These are phyloP conservation scores for Botrytis medusae DNA, from an alignment of 2,329 filamentous ascomycete genomes.

Conservation along the genomic window DNA sequence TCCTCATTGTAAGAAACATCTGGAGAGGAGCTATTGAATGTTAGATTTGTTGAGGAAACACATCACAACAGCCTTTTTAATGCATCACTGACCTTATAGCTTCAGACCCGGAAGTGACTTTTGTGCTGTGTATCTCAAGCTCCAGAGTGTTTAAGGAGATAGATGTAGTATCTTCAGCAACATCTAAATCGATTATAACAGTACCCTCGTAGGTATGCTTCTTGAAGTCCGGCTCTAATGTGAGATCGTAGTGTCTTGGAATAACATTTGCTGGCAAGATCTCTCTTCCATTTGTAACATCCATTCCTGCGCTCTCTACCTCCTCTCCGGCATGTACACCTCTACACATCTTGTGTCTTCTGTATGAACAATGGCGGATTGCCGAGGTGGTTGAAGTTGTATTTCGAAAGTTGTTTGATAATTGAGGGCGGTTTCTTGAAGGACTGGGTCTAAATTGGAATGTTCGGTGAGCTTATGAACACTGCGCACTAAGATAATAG, in stretches of 20 bases:
- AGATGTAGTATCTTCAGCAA: conserved; percentile 78
- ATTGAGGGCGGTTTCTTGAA: conserved; percentile 31
- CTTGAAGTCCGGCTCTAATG: conserved; percentile 85
- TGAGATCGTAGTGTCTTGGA: conserved; percentile 88
- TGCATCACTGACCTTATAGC: conserved; percentile 45
- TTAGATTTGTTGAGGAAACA: conserved; percentile 28
- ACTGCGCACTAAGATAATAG: neutral
- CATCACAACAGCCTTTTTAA: neutral
- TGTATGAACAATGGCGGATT: conserved; percentile 69
- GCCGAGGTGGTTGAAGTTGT: conserved; percentile 31
- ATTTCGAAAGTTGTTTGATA: conserved; percentile 27
- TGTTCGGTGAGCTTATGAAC: conserved; percentile 13
- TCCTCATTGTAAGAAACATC: conserved; percentile 73
- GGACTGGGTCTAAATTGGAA: conserved; percentile 28
- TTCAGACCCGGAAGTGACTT: conserved; percentile 61
- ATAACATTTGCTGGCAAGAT: conserved; percentile 90
- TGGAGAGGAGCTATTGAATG: conserved; percentile 58
- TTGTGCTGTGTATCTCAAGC: conserved; percentile 75
- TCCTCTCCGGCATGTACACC: conserved; percentile 54
- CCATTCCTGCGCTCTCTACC: conserved; percentile 54
- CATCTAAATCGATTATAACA: conserved; percentile 83
- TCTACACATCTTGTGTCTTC: conserved; percentile 70
- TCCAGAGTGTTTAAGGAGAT: conserved; percentile 88
- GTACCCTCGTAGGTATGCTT: conserved; percentile 84
- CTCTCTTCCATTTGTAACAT: conserved; percentile 69